Conservation (phyloP, 1,284 basidiomycete species). For the Pseudozyma sp. region DNA sequence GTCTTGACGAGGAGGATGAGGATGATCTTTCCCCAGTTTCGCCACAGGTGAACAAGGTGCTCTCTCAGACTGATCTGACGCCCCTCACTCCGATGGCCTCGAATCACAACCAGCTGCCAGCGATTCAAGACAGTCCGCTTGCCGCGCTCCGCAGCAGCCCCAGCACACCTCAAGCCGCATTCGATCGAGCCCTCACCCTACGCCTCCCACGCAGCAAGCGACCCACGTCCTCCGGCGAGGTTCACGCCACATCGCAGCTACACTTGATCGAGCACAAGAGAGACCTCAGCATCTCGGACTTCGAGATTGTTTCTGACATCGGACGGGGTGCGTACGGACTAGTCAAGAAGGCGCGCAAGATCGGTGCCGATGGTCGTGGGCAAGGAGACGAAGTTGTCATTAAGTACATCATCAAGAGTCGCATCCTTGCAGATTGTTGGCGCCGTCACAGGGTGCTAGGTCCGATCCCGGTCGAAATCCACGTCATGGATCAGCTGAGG, state of each 20-base stretch:
- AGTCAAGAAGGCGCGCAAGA: slow-evolving; percentile 88
- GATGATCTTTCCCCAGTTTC: slow-evolving; percentile 40
- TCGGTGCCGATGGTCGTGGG: slow-evolving; percentile 75
- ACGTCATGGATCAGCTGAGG: slow-evolving; percentile 87
- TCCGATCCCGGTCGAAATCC: slow-evolving; percentile 98
- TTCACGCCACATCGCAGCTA: slow-evolving; percentile 9
- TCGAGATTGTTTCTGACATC: slow-evolving; percentile 60
- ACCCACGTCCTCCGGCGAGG: slow-evolving; percentile 25
- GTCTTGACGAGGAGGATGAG: slow-evolving; percentile 54
- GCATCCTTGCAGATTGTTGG: slow-evolving; percentile 98
- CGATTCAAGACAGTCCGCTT: slow-evolving; percentile 2
- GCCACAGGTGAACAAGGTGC: slow-evolving; percentile 31
- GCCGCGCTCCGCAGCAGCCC: slow-evolving; percentile 5
- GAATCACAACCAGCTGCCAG: slow-evolving; percentile 13
- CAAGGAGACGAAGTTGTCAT: slow-evolving; percentile 78
- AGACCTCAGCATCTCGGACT: slow-evolving; percentile 56
- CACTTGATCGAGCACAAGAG: slow-evolving; percentile 25
- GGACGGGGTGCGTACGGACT: slow-evolving; percentile 95
- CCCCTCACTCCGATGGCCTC: slow-evolving; percentile 43
- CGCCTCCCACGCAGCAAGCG: slow-evolving; percentile 47
- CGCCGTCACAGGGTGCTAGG: slow-evolving; percentile 91
- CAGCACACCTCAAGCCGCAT: slow-evolving; percentile 18
- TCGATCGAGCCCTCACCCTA: slow-evolving; percentile 27
- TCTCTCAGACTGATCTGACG: slow-evolving; percentile 10
- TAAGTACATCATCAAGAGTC: slow-evolving; percentile 98